Base-by-base conservation (phyloP, 2,329 filamentous ascomycete genomes). In the Exserohilum turcica region DNA sequence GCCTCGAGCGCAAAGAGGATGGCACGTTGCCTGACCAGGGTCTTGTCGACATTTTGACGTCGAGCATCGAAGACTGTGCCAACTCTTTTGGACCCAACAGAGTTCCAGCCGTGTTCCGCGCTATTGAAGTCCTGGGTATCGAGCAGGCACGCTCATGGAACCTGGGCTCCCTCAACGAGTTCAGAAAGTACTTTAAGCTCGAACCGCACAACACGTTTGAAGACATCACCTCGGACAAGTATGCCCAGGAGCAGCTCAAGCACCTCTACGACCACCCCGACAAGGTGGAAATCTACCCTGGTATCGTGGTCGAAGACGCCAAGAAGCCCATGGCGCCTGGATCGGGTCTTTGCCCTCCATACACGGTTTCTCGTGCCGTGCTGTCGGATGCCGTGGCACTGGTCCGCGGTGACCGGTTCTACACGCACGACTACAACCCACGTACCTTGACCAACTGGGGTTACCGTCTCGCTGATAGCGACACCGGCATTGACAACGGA, bases 371-470 rank as follows among this genome's bases (percentile, higher is more conserved):
- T 0, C 84, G 89, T 16, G 90, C 89, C 2, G 85, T 93, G 2
- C 76, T 93, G 5, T 91, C 88, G 0, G 90, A 93, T 62, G 89
- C 90, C 0, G 88, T 92, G 0, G 83, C 86, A n/a, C 81, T 93
- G 5, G 89, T 92, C 6, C 84, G 90, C 19, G 88, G 89, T 29
- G 90, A 94, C 66, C 79, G 90, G 16, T 88, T 90, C 76, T 92
- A 92, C 77, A 92, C 89, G 0, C 68, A 81, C n/a, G 90, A 93
- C 72, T 92, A 76, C 56, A 76, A 87, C 61, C 84, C 90, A 0
- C 83, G 85, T 7, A 85, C 86, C 62, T 75, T 95, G 40, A 95
- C 91, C 1, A 92, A 91, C 75, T 96, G 90, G 90, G 91, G 91
- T 16, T 93, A 84, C 77, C 84, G 85, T 48, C 88, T 91, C 68